These are phyloP conservation scores for Aureobasidium sp. DNA, from an alignment of 2,329 filamentous ascomycete species.

Conservation along the genomic window DNA sequence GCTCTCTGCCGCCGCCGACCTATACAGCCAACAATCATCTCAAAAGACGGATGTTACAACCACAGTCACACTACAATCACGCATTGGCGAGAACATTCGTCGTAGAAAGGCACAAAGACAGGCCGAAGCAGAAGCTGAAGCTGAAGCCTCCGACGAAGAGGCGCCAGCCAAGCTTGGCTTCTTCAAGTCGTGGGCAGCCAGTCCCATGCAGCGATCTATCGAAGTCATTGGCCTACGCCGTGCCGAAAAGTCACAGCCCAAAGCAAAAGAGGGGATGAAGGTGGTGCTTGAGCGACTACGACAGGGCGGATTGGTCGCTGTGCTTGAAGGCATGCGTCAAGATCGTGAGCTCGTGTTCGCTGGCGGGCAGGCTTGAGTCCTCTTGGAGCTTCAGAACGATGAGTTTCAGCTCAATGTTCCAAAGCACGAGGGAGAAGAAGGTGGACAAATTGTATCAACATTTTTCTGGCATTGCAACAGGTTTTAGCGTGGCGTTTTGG, in stretches of 20 bases:
- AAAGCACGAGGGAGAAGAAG: background rate
- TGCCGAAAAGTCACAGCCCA: slow-evolving; percentile 69
- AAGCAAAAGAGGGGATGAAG: slow-evolving; percentile 76
- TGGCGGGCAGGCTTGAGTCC: background rate
- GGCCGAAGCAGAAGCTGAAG: slow-evolving; percentile 31
- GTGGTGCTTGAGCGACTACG: slow-evolving; percentile 68
- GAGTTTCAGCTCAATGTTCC: background rate
- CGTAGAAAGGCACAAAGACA: slow-evolving; percentile 43
- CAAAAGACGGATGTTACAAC: slow-evolving; percentile 61
- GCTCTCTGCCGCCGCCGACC: background rate
- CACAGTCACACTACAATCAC: slow-evolving; percentile 66
- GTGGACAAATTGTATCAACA: slow-evolving; percentile 7
- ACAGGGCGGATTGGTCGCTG: slow-evolving; percentile 58
- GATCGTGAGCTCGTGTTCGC: slow-evolving; percentile 38
- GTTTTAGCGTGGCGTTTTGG: slow-evolving; percentile 8
- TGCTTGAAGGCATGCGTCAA: slow-evolving; percentile 63
- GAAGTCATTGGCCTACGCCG: slow-evolving; percentile 71
- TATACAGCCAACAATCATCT: slow-evolving; percentile 10
- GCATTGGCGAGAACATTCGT: slow-evolving; percentile 62
- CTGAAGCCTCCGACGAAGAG: slow-evolving; percentile 36
- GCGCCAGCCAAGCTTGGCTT: slow-evolving; percentile 49
- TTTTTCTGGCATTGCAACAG: slow-evolving; percentile 2
- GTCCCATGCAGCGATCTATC: slow-evolving; percentile 70
- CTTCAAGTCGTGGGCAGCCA: slow-evolving; percentile 58
- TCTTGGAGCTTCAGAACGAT: background rate